Conservation (phyloP, 75 land plant genomes). For the Ceratopteris richardii region DNA sequence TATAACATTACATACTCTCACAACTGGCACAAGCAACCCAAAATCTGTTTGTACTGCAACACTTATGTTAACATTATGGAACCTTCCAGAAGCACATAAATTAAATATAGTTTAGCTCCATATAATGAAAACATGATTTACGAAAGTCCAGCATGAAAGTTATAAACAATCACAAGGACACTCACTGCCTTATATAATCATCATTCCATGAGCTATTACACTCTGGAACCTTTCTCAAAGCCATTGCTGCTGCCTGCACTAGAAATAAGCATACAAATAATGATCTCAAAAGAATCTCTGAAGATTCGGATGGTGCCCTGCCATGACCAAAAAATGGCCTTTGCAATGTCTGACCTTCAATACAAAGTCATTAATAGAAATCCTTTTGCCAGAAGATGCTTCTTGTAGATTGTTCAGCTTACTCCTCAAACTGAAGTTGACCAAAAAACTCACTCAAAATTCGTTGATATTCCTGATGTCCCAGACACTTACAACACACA, state of each 20-base stretch:
- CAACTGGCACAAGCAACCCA: conserved; percentile 91
- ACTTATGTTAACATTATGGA: conserved; percentile 74
- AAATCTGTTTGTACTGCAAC: conserved; percentile 97
- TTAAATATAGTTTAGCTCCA: background rate
- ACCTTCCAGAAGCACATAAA: conserved; percentile 72
- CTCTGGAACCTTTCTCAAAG: conserved; percentile 82
- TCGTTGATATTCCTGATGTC: background rate
- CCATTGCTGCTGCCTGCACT: conserved; percentile 94
- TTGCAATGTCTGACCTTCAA: no score
- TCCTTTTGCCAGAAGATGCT: conserved; percentile 76
- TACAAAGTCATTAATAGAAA: conserved; percentile 93
- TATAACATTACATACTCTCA: conserved; percentile 49
- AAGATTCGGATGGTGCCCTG: background rate
- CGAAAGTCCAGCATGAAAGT: background rate
- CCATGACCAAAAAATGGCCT: no score
- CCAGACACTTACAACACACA: background rate
- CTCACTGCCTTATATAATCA: conserved; percentile 95
- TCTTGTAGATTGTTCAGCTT: conserved; percentile 71
- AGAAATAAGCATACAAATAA: background rate
- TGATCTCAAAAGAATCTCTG: background rate
- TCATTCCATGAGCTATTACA: conserved; percentile 96
- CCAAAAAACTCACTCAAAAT: background rate
- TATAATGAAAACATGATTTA: conserved; percentile 1
- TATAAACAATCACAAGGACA: background rate
- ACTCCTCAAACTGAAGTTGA: conserved; percentile 44